A percentile compares a stretch with the other conserved stretches of the same genome.
Conservation (phyloP, 352 stramenopile species). For the Thraustotheca clavata region DNA sequence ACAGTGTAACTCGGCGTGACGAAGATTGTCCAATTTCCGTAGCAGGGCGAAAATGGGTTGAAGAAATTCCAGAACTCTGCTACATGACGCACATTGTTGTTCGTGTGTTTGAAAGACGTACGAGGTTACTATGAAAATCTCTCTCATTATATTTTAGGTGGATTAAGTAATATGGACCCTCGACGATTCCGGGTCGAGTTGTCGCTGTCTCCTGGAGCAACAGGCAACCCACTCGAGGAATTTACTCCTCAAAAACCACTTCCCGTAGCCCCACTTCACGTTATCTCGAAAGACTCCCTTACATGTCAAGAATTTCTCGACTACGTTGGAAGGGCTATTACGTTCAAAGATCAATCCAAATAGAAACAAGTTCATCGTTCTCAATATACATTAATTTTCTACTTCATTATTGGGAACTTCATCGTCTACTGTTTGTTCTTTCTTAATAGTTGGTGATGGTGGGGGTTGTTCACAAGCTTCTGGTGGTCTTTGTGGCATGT, state of each 20-base stretch:
- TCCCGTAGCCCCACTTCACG: constrained; percentile 64
- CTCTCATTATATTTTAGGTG: neutral
- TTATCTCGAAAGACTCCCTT: constrained; percentile 73
- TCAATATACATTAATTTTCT: neutral
- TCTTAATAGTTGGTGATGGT: constrained; percentile 69
- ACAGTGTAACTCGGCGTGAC: constrained; percentile 32
- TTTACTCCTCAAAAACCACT: constrained; percentile 35
- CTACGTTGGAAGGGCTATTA: constrained; percentile 69
- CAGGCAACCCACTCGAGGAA: constrained; percentile 54
- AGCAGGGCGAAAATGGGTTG: constrained; percentile 72
- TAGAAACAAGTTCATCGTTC: neutral
- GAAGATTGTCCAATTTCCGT: constrained; percentile 46
- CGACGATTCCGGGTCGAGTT: constrained; percentile 80
- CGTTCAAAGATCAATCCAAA: constrained; percentile 46
- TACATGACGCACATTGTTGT: constrained; percentile 99
- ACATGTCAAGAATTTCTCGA: constrained; percentile 79
- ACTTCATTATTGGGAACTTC: neutral
- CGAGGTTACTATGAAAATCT: constrained; percentile 19
- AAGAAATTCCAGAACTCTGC: constrained; percentile 93
- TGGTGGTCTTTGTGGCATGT: constrained; percentile 35
- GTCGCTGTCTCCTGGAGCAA: constrained; percentile 70
- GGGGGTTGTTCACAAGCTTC: constrained; percentile 69
- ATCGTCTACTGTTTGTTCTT: constrained; percentile 30
- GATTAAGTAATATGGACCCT: constrained; percentile 31
- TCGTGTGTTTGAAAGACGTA: constrained; percentile 93